Conservation (phyloP, 2,329 filamentous ascomycete genomes). For the Ophiostoma tasmaniense region DNA sequence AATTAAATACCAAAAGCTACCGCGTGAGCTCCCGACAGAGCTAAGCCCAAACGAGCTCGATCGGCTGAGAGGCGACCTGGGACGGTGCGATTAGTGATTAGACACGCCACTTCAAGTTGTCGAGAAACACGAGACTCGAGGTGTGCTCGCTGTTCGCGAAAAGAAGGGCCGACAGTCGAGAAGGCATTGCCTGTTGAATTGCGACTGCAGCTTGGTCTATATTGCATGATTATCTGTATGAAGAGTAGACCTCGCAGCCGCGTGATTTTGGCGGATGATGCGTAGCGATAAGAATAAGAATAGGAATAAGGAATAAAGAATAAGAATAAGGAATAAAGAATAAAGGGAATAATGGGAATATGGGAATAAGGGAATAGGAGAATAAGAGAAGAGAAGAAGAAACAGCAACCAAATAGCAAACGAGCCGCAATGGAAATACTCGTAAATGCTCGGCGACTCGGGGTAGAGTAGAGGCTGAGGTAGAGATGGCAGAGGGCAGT, state of each 20-base stretch:
- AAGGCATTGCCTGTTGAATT: too few species aligned
- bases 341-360: too few species aligned
- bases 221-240: background rate
- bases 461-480: background rate
- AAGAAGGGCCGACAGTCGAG: background rate
- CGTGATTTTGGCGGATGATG: background rate
- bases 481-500: too few species aligned
- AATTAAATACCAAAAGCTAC: background rate
- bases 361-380: too few species aligned
- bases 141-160: background rate
- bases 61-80: constrained; percentile 13
- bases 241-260: background rate
- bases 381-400: too few species aligned
- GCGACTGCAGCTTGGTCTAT: too few species aligned
- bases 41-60: constrained; percentile 8
- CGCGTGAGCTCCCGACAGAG: constrained; percentile 4
- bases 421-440: background rate
- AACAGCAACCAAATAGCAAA: background rate
- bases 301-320: background rate
- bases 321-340: background rate
- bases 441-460: background rate
- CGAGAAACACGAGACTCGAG: background rate
- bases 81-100: background rate
- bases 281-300: too few species aligned
- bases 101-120: background rate